Evolutionary conservation across 2,329 filamentous ascomycete species (phyloP).

Genomic region (Fusarium sp.): DNA sequence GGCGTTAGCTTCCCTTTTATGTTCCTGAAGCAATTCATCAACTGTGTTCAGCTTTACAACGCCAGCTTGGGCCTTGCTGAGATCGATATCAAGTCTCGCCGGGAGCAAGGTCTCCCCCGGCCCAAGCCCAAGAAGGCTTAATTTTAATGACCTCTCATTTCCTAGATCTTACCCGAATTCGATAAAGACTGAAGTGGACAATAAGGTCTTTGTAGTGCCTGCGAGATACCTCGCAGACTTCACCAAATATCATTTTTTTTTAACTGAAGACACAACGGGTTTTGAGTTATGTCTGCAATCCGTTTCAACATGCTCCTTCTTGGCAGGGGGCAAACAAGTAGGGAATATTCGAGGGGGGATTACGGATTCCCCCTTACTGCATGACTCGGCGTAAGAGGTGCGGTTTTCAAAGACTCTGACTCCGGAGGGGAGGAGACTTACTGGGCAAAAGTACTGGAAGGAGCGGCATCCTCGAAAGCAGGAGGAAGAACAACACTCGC

Average conservation of each 20-base stretch:
- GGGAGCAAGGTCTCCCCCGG: constrained; percentile 64
- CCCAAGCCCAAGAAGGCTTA: constrained; percentile 54
- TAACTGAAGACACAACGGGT: constrained; percentile 13
- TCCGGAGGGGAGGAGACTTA: constrained; percentile 43
- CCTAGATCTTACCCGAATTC: constrained; percentile 7
- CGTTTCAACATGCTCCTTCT: constrained; percentile 36
- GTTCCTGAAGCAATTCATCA: constrained; percentile 92
- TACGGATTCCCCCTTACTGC: constrained; percentile 42
- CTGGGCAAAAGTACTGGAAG: constrained; percentile 35
- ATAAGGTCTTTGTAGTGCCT: not conserved
- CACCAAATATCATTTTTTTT: constrained; percentile 12
- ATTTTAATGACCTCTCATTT: constrained; percentile 1
- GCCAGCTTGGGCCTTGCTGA: constrained; percentile 93
- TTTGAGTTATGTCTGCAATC: constrained; percentile 24
- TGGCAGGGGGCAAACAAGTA: constrained; percentile 31
- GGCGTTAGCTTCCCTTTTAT: constrained; percentile 87
- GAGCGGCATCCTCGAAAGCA: constrained; percentile 17
- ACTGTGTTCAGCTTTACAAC: constrained; percentile 93
- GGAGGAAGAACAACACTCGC: constrained; percentile 9
- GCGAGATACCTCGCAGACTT: not conserved
- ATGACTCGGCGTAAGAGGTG: constrained; percentile 50
- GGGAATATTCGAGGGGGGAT: constrained; percentile 40
- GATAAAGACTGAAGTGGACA: not conserved
- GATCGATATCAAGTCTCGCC: constrained; percentile 80
- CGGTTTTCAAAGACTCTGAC: constrained; percentile 40